Evolutionary conservation across 73 alveolate genomes (phyloP), one percentile per base, ranked within the genome.

Genomic region (Paramecium sonneborni): DNA sequence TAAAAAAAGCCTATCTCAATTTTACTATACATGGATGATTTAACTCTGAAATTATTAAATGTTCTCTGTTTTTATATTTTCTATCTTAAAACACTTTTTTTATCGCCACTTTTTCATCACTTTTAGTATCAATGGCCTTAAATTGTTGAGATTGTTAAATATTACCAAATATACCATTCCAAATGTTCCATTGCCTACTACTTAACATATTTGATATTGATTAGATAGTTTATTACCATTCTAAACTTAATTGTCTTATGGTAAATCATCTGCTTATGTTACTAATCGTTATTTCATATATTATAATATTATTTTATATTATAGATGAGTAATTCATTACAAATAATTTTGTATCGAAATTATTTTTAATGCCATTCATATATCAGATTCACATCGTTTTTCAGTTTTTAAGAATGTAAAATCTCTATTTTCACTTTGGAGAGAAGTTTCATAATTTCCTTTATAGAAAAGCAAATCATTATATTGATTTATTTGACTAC

Each of bases 31-130:
- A 95, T 23, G 98, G 98, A 84, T 97, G 99, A 76, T 88, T 92
- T 55, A 97, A 96, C 85, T 94, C 98, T 85, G 94, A 95, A 94
- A 97, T 93, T 88, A 94, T 97, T 92, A 69, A 85, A 67, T 95
- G 95, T 92, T 97, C 99, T 67, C 99, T 88, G 85, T 97, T 97
- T 79, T 96, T 96, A 93, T 96, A 97, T 86, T 98, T 86, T 92
- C 96, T 97, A 79, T 96, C 98, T 85, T 96, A 96, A 76, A 88
- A 96, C 35, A 96, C 99, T 39, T 93, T 95, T 92, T 96, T 96
- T 15, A 96, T 94, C 11, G 99, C 98, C 0, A 96, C 99, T 21
- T 86, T 91, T 67, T 96, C 99, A 20, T 96, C 96, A 5, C 97
- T 95, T 85, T 95, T 95, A 2, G 93, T 34, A 15, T 72, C 57